Base-by-base conservation (phyloP, 1,139 yeast genomes). In the Debaryomyces sp. region DNA sequence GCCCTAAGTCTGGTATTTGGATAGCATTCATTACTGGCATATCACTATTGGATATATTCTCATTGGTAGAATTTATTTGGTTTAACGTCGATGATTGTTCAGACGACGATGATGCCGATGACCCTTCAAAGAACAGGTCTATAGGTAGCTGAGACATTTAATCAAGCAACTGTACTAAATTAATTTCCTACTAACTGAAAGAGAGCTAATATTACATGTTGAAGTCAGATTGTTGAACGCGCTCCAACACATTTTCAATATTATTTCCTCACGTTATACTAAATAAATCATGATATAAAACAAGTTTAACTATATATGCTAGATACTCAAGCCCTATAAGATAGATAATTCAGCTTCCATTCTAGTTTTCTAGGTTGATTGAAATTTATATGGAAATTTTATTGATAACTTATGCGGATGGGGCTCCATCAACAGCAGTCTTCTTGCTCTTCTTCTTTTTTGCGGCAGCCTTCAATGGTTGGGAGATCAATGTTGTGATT, bases 391-490 rank as follows among this genome's bases (percentile, higher is more conserved):
- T 12, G 10, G 15, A 35, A 10, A 35, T 35, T 35, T 9, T 2
- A 22, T 18, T n/a, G 24, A 41, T 12, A 12, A 10, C 23, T 41
- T 21, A 41, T 30, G 43, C 24, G 24, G 47, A 44, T 17, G 26
- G n/a, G 5, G 30, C 32, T 8, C 29, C 43, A 6, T 29, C 48
- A n/a, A 39, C 29, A 37, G 48, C 45, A 24, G 50, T 29, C 52
- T 56, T 45, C 56, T 50, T 68, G 65, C 75, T 70, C 60, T 77
- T 74, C 70, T 78, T 78, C 73, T 81, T 80, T 67, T 81, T 80
- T 64, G 73, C 73, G 47, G 73, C 67, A 67, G 77, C 76, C 63
- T 82, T 77, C 56, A 73, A 70, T 40, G 91, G 84, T 53, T 80
- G 71, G 50, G 84, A 70, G 57, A 87, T 68, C 52, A 84, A 72